Conservation (phyloP, 805 yeast genomes). For the Sugiyamaella qingdaonensis region DNA sequence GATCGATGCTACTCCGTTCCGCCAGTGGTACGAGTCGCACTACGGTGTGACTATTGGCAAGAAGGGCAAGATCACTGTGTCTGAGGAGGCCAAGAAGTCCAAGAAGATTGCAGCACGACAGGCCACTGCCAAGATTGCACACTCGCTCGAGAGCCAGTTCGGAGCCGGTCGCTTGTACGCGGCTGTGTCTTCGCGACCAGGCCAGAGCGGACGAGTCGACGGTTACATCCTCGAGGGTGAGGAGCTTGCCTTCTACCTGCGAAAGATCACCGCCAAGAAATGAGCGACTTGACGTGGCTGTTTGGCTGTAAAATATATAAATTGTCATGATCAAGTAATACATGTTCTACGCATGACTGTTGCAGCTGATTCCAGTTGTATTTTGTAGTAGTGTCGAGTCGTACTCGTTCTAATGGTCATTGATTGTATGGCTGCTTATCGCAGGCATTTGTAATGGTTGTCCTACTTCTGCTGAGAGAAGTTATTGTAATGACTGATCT, state of each 20-base stretch:
- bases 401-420: too few relatives aligned
- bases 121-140: conserved; percentile 76
- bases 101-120: conserved; percentile 85
- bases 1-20: conserved; percentile 99
- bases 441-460: too few relatives aligned
- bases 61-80: conserved; percentile 49
- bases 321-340: conserved; percentile 7
- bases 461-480: too few relatives aligned
- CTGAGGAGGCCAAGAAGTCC: conserved; percentile 40
- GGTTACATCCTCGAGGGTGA: conserved; percentile 99
- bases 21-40: conserved; percentile 98
- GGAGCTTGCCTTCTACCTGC: conserved; percentile 99
- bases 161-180: conserved; percentile 99
- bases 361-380: too few relatives aligned
- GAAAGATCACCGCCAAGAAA: conserved; percentile 99
- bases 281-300: conserved; percentile 40
- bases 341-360: not conserved
- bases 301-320: conserved; percentile 11
- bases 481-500: too few relatives aligned
- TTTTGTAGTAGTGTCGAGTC: too few relatives aligned
- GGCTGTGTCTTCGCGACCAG: conserved; percentile 98
- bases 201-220: conserved; percentile 99
- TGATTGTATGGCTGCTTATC: too few relatives aligned
- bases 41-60: conserved; percentile 93
- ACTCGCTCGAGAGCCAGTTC: conserved; percentile 93